These are phyloP conservation scores for Silybum marianum DNA, from an alignment of 129 eudicot genomes.

Conservation along the genomic window DNA sequence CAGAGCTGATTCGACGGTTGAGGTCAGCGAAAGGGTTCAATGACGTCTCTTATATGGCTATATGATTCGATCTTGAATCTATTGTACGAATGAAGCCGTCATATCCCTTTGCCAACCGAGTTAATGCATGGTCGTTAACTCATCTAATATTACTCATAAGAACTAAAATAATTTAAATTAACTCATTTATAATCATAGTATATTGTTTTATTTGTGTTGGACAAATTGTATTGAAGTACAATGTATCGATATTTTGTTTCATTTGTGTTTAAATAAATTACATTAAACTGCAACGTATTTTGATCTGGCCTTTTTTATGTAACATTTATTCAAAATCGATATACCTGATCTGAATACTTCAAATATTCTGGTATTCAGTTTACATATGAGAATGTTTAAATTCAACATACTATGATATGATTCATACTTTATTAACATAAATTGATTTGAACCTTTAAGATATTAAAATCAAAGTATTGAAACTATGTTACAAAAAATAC, in stretches of 20 bases:
- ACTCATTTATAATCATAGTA: neutral
- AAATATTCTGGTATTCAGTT: too few relatives aligned
- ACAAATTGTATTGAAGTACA: too few relatives aligned
- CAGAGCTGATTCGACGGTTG: too few relatives aligned
- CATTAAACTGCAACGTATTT: neutral
- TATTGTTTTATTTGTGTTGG: neutral
- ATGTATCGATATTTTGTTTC: too few relatives aligned
- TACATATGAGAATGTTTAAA: neutral
- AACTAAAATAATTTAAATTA: too few relatives aligned
- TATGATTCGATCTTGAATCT: neutral
- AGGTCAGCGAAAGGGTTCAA: neutral
- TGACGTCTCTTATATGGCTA: too few relatives aligned
- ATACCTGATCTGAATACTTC: neutral
- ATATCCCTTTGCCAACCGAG: neutral
- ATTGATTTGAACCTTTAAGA: neutral
- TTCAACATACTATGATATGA: neutral
- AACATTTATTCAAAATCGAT: neutral
- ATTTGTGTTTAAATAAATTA: too few relatives aligned
- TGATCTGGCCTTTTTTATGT: neutral
- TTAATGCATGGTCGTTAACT: neutral
- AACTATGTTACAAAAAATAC: neutral
- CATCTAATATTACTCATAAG: too few relatives aligned
- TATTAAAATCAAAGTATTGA: neutral
- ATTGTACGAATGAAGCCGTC: neutral
- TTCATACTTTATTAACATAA: neutral